Evolutionary conservation across 2,329 filamentous ascomycete genomes (phyloP), one percentile per base, ranked within the genome.

Genomic region (Periconia macrospinosa): DNA sequence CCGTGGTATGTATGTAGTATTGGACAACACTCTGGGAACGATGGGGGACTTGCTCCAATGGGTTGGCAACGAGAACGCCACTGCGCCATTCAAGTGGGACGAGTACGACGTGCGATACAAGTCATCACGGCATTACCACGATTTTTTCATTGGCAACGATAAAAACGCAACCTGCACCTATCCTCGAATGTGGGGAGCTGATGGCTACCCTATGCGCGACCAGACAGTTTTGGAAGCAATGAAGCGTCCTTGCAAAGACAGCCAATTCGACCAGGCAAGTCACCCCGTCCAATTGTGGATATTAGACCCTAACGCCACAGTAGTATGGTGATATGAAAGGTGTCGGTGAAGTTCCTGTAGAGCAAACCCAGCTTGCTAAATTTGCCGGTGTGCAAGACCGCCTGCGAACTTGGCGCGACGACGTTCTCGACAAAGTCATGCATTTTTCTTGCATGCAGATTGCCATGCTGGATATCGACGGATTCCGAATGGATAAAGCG

Each of bases 351-450:
- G 86, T 81, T 53, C 81, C 83, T 0, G 83, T 87, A 63, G 87
- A 83, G 81, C 75, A 86, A 62, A 82, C 52, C 65, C 83, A 88
- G 66, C 76, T 88, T 41, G 80, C 83, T 18, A 88, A 87, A 60
- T 88, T 88, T 69, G 84, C 84, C 45, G 85, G 82, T 41, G 85
- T 87, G 1, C 86, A 88, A 69, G 86, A 88, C 68, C 84, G 86
- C 64, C 75, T 88, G 2, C 80, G 86, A 49, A 85, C 87, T 61
- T 88, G 86, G 86, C 63, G 79, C 23, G 81, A 83, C 2, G 79
- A 79, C 13, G 85, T 87, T 0, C 73, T 80, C 30, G 76, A 80
- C 45, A 83, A 83, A 59, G 73, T 88, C 53, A 80, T 82, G 56
- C 80, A 80, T 43, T 85, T 87, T 61, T 86, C 84, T 1, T 88